phyloP scores from a whole-genome alignment of 495 filamentous ascomycete species.

The Cairneyella variabilis region DNA sequence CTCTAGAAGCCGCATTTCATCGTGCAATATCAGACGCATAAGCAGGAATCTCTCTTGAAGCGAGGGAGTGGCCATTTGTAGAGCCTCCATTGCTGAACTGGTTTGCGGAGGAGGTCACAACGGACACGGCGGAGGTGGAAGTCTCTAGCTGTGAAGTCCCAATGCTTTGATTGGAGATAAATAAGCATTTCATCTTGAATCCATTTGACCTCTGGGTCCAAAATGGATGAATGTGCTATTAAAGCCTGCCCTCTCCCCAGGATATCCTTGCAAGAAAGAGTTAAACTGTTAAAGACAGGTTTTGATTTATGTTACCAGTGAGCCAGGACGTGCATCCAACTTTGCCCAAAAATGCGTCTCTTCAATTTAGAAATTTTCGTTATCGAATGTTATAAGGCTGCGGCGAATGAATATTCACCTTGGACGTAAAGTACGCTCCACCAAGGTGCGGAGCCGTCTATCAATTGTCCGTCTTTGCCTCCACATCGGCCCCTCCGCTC shows the following conservation, averaged over 20 bases:
- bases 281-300: no score
- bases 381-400: no score
- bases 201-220: background rate
- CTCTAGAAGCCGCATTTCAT: conserved; percentile 21
- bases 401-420: no score
- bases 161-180: conserved; percentile 16
- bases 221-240: background rate
- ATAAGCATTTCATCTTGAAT: background rate
- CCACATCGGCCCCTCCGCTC: no score
- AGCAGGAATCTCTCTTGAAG: conserved; percentile 35
- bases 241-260: background rate
- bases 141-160: conserved; percentile 40
- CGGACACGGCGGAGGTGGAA: conserved; percentile 47
- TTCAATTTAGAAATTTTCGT: no score
- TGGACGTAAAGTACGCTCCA: no score
- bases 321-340: no score
- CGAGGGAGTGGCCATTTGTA: conserved; percentile 36
- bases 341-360: no score
- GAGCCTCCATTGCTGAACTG: conserved; percentile 27
- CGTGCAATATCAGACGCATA: conserved; percentile 34
- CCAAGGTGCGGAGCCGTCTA: no score
- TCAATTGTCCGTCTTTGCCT: no score
- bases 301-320: no score
- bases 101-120: conserved; percentile 47
- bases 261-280: no score